phyloP scores from a whole-genome alignment of 192 early-diverging fungal genomes.

The Backusella tuberculispora region DNA sequence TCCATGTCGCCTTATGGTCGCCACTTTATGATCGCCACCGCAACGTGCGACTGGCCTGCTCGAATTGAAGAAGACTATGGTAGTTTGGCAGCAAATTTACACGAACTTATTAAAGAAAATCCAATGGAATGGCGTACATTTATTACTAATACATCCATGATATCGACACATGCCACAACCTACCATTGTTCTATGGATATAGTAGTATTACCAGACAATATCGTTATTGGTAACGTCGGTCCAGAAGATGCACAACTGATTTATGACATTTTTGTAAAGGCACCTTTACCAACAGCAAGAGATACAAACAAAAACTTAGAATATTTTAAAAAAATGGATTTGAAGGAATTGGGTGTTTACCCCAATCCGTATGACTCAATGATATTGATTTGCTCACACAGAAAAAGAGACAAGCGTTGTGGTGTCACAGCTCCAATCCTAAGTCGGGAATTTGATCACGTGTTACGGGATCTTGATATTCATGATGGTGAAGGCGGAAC shows the following conservation, averaged over 20 bases:
- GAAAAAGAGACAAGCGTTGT: conserved; percentile 61
- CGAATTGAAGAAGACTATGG: conserved; percentile 54
- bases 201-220: conserved; percentile 56
- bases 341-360: conserved; percentile 35
- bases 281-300: conserved; percentile 19
- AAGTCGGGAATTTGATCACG: conserved; percentile 51
- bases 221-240: conserved; percentile 54
- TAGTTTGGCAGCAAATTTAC: conserved; percentile 46
- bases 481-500: conserved; percentile 50
- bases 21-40: conserved; percentile 61
- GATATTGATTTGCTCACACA: conserved; percentile 62
- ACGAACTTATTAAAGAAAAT: conserved; percentile 13
- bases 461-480: conserved; percentile 51
- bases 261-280: conserved; percentile 46
- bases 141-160: conserved; percentile 52
- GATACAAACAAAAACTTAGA: not conserved
- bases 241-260: conserved; percentile 45
- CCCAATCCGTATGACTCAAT: conserved; percentile 46
- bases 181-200: conserved; percentile 41
- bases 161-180: conserved; percentile 32
- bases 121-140: conserved; percentile 40
- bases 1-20: conserved; percentile 57
- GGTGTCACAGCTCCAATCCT: conserved; percentile 57
- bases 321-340: not conserved
- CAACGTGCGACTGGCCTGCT: conserved; percentile 50